phyloP scores from a whole-genome alignment of 345 rosid species.

The Gossypium rotundifolium region DNA sequence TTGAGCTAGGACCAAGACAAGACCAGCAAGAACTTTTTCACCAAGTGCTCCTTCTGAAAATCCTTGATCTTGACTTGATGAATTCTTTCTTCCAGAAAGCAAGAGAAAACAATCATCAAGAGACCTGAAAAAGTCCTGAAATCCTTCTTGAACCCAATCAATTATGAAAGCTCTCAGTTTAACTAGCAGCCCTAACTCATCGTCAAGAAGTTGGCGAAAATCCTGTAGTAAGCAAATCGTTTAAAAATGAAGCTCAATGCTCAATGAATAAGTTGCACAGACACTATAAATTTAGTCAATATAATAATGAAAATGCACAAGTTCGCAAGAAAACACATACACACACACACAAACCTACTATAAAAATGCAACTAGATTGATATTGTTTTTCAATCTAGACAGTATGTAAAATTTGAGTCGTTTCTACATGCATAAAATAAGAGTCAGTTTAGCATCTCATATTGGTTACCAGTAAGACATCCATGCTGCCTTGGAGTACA shows the following conservation, averaged over 20 bases:
- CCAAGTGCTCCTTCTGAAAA: conserved; percentile 38
- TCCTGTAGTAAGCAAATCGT: conserved; percentile 40
- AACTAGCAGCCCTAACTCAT: conserved; percentile 48
- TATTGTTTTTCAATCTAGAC: not conserved
- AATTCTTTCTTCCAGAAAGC: conserved; percentile 72
- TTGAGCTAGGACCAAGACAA: conserved; percentile 84
- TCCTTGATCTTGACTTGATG: conserved; percentile 41
- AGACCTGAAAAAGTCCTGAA: conserved; percentile 75
- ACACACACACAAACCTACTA: not conserved
- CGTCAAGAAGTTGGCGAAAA: conserved; percentile 77
- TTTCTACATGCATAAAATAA: conserved; percentile 10
- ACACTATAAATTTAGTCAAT: not conserved
- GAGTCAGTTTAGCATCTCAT: not conserved
- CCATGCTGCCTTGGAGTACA: conserved; percentile 83
- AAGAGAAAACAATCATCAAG: conserved; percentile 56
- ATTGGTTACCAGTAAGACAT: conserved; percentile 69
- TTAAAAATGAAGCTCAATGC: conserved; percentile 13
- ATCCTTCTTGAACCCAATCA: conserved; percentile 91
- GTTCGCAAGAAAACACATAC: not conserved
- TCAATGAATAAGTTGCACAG: conserved; percentile 4
- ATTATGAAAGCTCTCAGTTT: conserved; percentile 56
- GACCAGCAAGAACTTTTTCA: conserved; percentile 61
- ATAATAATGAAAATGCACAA: not conserved
- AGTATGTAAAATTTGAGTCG: not conserved
- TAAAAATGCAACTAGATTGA: not conserved